These are phyloP conservation scores for Helotiales sp. DNA, from an alignment of 2,329 filamentous ascomycete species.

Conservation along the genomic window DNA sequence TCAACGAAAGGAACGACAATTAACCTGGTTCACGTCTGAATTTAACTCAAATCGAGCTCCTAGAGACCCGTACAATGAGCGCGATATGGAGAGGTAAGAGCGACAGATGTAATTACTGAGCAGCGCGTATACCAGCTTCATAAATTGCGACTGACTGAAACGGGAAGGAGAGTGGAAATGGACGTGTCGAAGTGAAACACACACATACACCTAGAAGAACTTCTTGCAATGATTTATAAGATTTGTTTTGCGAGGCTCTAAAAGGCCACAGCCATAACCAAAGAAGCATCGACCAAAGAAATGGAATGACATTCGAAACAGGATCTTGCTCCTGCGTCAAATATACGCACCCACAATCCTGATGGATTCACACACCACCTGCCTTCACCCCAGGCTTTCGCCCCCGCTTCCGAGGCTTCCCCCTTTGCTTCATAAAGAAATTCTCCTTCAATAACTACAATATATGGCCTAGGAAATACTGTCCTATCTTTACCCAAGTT, in stretches of 20 bases:
- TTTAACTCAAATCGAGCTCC: background rate
- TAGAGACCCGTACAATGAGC: background rate
- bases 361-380: background rate
- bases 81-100: background rate
- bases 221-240: background rate
- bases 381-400: too few species aligned
- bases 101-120: background rate
- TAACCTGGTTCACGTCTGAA: background rate
- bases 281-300: slow-evolving; percentile 1
- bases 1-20: background rate
- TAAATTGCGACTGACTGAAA: background rate
- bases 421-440: too few species aligned
- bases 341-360: too few species aligned
- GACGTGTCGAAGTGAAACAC: background rate
- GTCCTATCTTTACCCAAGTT: too few species aligned
- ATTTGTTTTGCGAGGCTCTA: slow-evolving; percentile 1
- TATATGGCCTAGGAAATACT: too few species aligned
- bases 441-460: too few species aligned
- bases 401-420: too few species aligned
- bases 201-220: background rate
- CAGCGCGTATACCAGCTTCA: background rate
- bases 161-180: background rate
- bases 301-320: background rate
- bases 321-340: background rate
- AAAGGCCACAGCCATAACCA: background rate